Evolutionary conservation across 805 yeast species (phyloP), one percentile per base, ranked within the genome.

Genomic region (Candida xiaguanensis): DNA sequence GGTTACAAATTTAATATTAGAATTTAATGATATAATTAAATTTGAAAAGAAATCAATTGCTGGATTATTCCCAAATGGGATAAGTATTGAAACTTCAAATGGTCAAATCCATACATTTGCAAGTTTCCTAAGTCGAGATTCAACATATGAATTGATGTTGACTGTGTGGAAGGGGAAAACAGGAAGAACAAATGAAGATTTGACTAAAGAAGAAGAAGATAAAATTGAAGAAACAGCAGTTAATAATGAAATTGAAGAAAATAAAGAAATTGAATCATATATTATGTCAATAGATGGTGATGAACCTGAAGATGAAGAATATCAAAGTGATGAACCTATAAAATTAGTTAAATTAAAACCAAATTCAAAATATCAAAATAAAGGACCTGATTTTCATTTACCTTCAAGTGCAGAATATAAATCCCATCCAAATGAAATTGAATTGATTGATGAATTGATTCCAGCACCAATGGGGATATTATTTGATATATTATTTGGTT

Each of bases 21-120:
- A 87, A 0, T 74, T 81, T 48, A 77, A 73, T 34, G 95, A 88
- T 40, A 77, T 93, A 18, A 68, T 73, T 8, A 68, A 74, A 20
- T 77, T 89, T 49, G 96, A 91, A 52, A 86, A 87, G 59, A 83
- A 80, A 42, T 73, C 80, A 14, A 88, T 96, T 0, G 96, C 87
- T 5, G 96, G 95, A 0, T 67, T 91, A 17, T 88, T 91, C 53
- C 95, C 95, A 16, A 91, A 91, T 56, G 97, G 95, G 3, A 87
- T 91, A 29, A 65, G 75, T 5, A 70, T 88, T 17, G 82, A 80
- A 49, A 84, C 93, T 0, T 14, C 19, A 13, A 68, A 63, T 26
- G 75, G 70, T 60, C 75, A 72, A 4, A 78, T 76, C 45, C 85
- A 88, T 51, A 78, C 78, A 14, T 90, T 91, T 68, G 96, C 96